Percentiles rank a stretch among this genome's conserved stretches.
Conservation (phyloP, 805 yeast species). For the Schizosaccharomyces cryophilus region DNA sequence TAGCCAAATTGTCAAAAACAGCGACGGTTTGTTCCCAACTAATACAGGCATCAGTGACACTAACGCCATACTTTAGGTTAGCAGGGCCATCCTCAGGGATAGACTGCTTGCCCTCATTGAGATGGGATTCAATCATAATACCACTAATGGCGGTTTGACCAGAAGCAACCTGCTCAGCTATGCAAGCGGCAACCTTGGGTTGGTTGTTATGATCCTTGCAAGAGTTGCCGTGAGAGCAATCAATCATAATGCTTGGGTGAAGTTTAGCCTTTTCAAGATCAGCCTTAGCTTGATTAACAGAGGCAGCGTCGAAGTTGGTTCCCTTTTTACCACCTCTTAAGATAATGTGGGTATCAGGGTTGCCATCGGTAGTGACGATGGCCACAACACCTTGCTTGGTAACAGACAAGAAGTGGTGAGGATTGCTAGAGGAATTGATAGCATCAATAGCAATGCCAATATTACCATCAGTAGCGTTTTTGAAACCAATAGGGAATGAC, state of each 20-base stretch:
- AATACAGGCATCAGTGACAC: slow-evolving; percentile 93
- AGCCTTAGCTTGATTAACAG: slow-evolving; percentile 51
- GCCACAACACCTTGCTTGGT: slow-evolving; percentile 95
- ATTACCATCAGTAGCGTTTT: slow-evolving; percentile 94
- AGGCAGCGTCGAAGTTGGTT: slow-evolving; percentile 67
- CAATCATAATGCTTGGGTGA: slow-evolving; percentile 54
- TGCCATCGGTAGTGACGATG: slow-evolving; percentile 86
- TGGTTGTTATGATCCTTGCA: slow-evolving; percentile 84
- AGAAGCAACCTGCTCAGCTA: slow-evolving; percentile 53
- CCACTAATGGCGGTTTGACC: slow-evolving; percentile 74
- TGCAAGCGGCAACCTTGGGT: slow-evolving; percentile 67
- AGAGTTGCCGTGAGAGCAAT: slow-evolving; percentile 95
- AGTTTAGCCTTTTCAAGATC: slow-evolving; percentile 27
- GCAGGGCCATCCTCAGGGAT: slow-evolving; percentile 37
- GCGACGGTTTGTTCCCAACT: slow-evolving; percentile 68
- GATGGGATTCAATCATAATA: slow-evolving; percentile 84
- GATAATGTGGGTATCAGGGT: slow-evolving; percentile 78
- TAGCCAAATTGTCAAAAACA: slow-evolving; percentile 56
- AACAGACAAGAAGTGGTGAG: slow-evolving; percentile 92
- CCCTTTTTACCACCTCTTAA: slow-evolving; percentile 89
- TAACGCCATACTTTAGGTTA: slow-evolving; percentile 70
- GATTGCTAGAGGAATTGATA: slow-evolving; percentile 65
- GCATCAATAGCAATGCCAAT: slow-evolving; percentile 86
- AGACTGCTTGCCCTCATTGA: slow-evolving; percentile 74
- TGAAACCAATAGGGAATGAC: slow-evolving; percentile 97